Evolutionary conservation across 345 rosid species (phyloP).

Genomic region (Rubroshorea leprosula): DNA sequence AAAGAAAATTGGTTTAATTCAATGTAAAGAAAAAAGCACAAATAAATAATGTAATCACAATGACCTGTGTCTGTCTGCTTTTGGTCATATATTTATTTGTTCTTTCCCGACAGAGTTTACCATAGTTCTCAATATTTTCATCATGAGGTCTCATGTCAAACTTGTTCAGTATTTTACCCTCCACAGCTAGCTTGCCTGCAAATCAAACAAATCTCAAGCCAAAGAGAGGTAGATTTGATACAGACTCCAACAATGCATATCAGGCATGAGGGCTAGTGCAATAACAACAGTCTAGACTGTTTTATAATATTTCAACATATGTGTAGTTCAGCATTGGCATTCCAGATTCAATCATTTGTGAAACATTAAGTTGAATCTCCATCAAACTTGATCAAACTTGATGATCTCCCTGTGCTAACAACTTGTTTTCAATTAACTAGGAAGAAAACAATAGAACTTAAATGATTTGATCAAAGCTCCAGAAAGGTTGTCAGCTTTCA

Average conservation of each 20-base stretch:
- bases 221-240: not conserved
- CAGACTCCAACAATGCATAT: not conserved
- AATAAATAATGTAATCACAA: not conserved
- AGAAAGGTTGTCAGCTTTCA: too few species aligned
- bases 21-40: not conserved
- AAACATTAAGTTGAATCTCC: too few species aligned
- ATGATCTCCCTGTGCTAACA: not conserved
- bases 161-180: constrained; percentile 75
- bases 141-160: constrained; percentile 83
- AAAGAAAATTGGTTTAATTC: not conserved
- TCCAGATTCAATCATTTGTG: too few species aligned
- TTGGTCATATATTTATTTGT: constrained; percentile 64
- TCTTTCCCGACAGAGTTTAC: constrained; percentile 77
- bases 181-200: constrained; percentile 51
- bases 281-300: not conserved
- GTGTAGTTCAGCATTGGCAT: not conserved
- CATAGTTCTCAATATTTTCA: constrained; percentile 68
- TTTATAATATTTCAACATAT: too few species aligned
- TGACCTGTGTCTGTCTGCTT: constrained; percentile 75
- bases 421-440: not conserved
- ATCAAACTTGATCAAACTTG: too few species aligned
- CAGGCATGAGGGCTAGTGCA: not conserved
- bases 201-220: constrained; percentile 3
- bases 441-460: not conserved
- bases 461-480: too few species aligned